Evolutionary conservation across 192 early-diverging fungal species (phyloP).

Genomic region (Jimgerdemannia flammicorona): DNA sequence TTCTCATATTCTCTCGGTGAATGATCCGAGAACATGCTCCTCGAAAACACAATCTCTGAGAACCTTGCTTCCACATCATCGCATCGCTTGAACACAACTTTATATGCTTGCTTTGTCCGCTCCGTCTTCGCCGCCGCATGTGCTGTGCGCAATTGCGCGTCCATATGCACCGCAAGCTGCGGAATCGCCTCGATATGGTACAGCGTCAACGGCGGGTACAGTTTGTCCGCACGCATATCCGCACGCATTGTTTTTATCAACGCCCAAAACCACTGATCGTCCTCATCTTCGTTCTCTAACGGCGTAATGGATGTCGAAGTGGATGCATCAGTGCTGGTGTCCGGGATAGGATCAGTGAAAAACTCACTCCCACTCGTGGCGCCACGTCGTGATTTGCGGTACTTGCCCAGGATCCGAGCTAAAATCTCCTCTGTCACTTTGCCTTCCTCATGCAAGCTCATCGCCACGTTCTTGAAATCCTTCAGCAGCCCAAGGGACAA

Average conservation of each 20-base stretch:
- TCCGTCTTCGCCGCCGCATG: conserved; percentile 18
- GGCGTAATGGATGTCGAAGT: conserved; percentile 11
- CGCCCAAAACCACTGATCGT: conserved; percentile 83
- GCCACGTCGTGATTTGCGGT: conserved; percentile 20
- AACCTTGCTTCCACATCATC: conserved; percentile 78
- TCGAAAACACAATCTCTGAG: conserved; percentile 73
- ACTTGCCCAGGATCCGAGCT: conserved; percentile 47
- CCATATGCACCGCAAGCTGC: conserved; percentile 33
- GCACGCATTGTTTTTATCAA: conserved; percentile 78
- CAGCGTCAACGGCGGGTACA: conserved; percentile 76
- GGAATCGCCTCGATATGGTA: conserved; percentile 55
- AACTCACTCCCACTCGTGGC: conserved; percentile 7
- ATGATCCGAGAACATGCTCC: conserved; percentile 79
- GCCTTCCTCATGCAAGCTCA: conserved; percentile 55
- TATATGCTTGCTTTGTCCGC: conserved; percentile 41
- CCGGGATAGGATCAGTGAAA: conserved; percentile 7
- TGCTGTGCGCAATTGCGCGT: conserved; percentile 16
- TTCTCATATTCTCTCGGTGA: conserved; percentile 69
- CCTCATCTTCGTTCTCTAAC: conserved; percentile 33
- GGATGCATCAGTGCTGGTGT: conserved; percentile 7
- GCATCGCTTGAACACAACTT: conserved; percentile 52
- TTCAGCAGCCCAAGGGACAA: conserved; percentile 71
- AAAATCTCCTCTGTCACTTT: conserved; percentile 64
- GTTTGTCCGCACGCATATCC: conserved; percentile 80
- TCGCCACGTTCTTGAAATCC: conserved; percentile 73